Percentiles rank a stretch among this genome's conserved stretches.
phyloP scores from a whole-genome alignment of 306 rosid species.

The Sesbania bispinosa region DNA sequence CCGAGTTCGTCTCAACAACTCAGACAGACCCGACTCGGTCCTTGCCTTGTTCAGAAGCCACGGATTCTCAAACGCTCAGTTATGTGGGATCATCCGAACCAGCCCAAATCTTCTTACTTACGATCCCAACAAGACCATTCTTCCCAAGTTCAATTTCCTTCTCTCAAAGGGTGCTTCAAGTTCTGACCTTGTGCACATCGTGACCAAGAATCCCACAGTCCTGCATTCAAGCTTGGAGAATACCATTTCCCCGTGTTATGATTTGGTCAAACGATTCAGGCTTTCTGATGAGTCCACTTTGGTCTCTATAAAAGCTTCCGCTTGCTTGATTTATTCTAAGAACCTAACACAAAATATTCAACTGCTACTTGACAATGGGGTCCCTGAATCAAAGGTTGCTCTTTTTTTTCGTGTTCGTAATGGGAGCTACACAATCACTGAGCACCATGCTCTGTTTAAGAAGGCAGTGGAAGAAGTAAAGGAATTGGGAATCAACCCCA shows the following conservation, averaged over 20 bases:
- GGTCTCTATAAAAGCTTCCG: neutral
- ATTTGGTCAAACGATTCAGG: neutral
- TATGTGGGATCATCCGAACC: neutral
- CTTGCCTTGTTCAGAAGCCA: neutral
- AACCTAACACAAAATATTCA: neutral
- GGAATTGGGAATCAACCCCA: constrained; percentile 30
- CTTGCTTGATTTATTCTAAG: neutral
- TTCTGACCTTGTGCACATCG: constrained; percentile 7
- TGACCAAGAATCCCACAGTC: neutral
- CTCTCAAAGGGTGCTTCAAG: constrained; percentile 32
- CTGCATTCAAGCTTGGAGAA: constrained; percentile 19
- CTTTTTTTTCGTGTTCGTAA: neutral
- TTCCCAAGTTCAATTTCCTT: constrained; percentile 31
- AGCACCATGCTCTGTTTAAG: neutral
- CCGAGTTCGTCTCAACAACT: constrained; percentile 8
- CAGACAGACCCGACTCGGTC: constrained; percentile 14
- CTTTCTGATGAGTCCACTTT: constrained; percentile 7
- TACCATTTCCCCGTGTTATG: constrained; percentile 19
- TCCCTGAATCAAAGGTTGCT: neutral
- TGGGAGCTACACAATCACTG: neutral
- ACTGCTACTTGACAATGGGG: neutral
- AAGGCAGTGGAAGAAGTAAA: neutral
- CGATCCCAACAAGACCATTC: neutral
- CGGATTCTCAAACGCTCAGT: constrained; percentile 10
- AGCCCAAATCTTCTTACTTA: too few species aligned